Conservation (phyloP, 805 yeast species). For the Starmerella potacharoeniae region DNA sequence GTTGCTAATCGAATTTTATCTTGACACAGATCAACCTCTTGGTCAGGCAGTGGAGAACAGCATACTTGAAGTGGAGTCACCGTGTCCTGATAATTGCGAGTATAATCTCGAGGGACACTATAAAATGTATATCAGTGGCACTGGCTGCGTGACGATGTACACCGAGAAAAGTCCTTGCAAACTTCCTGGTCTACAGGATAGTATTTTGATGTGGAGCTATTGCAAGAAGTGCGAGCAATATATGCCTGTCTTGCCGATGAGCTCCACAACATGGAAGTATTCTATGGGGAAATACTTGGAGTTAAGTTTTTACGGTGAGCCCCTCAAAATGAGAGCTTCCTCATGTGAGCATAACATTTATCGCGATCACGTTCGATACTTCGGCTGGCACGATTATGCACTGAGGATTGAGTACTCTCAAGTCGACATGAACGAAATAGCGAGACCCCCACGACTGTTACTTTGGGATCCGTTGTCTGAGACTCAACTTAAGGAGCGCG, state of each 20-base stretch:
- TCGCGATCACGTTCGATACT: conserved; percentile 70
- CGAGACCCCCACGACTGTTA: conserved; percentile 61
- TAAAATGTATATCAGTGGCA: conserved; percentile 79
- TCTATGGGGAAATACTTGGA: conserved; percentile 92
- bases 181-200: conserved; percentile 50
- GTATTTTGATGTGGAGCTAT: conserved; percentile 80
- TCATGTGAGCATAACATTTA: conserved; percentile 73
- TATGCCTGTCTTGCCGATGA: conserved; percentile 71
- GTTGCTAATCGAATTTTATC: conserved; percentile 74
- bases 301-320: conserved; percentile 62
- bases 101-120: conserved; percentile 60
- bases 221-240: conserved; percentile 68
- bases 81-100: conserved; percentile 77
- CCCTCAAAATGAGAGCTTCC: conserved; percentile 46
- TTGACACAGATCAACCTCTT: conserved; percentile 80
- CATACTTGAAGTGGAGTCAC: conserved; percentile 50
- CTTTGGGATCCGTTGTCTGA: conserved; percentile 64
- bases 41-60: conserved; percentile 81
- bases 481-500: conserved; percentile 54
- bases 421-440: conserved; percentile 67
- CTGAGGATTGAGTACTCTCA: conserved; percentile 66
- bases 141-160: conserved; percentile 66
- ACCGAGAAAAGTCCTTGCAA: conserved; percentile 51
- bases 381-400: conserved; percentile 67
- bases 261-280: conserved; percentile 76